phyloP scores from a whole-genome alignment of 495 filamentous ascomycete species.

The Xylaria scruposa region DNA sequence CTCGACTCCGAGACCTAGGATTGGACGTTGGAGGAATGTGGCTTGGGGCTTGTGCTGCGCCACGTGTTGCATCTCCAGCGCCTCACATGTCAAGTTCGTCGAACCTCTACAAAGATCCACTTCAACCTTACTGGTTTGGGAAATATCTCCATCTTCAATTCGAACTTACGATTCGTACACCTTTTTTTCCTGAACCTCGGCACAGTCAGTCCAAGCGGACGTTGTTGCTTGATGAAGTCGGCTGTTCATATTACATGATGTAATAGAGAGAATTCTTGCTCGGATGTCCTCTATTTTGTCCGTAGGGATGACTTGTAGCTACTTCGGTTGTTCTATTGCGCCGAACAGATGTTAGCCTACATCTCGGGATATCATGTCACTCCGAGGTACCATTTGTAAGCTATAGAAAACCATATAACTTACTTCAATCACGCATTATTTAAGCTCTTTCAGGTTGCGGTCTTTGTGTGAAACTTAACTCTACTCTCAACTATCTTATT shows the following conservation, averaged over 20 bases:
- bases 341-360: too few species aligned
- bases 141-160: too few species aligned
- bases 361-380: background rate
- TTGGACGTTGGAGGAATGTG: conserved; percentile 4
- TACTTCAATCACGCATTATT: background rate
- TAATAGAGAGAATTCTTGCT: too few species aligned
- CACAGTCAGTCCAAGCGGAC: background rate
- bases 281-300: too few species aligned
- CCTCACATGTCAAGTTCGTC: too few species aligned
- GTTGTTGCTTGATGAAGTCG: too few species aligned
- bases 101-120: too few species aligned
- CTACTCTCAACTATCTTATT: background rate
- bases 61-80: background rate
- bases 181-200: background rate
- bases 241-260: too few species aligned
- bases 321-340: too few species aligned
- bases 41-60: conserved; percentile 13
- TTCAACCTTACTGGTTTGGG: too few species aligned
- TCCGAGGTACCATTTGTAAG: background rate
- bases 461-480: background rate
- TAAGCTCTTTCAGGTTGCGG: background rate
- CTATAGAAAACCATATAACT: background rate
- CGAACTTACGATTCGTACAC: too few species aligned
- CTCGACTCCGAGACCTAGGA: background rate
- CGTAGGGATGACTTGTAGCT: too few species aligned